phyloP scores from a whole-genome alignment of 2,329 filamentous ascomycete species.

The Thermothelomyces thermophilus region DNA sequence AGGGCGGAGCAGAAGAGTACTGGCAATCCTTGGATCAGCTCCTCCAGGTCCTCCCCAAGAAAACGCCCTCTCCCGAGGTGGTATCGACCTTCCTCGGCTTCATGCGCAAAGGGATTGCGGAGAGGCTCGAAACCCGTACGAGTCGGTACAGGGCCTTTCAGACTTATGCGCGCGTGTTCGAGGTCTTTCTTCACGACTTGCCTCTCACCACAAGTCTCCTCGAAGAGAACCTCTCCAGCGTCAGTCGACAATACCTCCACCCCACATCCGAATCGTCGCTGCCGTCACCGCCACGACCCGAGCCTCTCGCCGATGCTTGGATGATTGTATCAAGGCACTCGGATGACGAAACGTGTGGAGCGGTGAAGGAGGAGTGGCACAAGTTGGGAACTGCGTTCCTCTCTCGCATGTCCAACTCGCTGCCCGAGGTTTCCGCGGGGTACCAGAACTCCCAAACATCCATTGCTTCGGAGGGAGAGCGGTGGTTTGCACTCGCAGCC shows the following conservation, averaged over 20 bases:
- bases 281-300: constrained; percentile 30
- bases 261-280: constrained; percentile 37
- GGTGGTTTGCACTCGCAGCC: constrained; percentile 58
- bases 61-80: constrained; percentile 40
- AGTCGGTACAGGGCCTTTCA: constrained; percentile 67
- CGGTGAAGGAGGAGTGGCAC: constrained; percentile 55
- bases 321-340: constrained; percentile 37
- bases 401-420: constrained; percentile 62
- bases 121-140: constrained; percentile 65
- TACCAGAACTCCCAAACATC: constrained; percentile 65
- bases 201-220: constrained; percentile 39
- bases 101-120: constrained; percentile 63
- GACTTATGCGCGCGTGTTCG: constrained; percentile 61
- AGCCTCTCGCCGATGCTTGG: constrained; percentile 43
- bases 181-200: constrained; percentile 45
- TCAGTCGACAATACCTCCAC: constrained; percentile 50
- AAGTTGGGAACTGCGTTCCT: constrained; percentile 56
- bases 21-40: constrained; percentile 65
- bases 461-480: constrained; percentile 58
- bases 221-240: constrained; percentile 45
- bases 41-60: constrained; percentile 51
- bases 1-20: constrained; percentile 63
- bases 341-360: constrained; percentile 37
- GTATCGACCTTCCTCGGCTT: constrained; percentile 58
- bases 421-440: constrained; percentile 75